Evolutionary conservation across 2,329 filamentous ascomycete genomes (phyloP).

Genomic region (Aotearoamyces nothofagi): DNA sequence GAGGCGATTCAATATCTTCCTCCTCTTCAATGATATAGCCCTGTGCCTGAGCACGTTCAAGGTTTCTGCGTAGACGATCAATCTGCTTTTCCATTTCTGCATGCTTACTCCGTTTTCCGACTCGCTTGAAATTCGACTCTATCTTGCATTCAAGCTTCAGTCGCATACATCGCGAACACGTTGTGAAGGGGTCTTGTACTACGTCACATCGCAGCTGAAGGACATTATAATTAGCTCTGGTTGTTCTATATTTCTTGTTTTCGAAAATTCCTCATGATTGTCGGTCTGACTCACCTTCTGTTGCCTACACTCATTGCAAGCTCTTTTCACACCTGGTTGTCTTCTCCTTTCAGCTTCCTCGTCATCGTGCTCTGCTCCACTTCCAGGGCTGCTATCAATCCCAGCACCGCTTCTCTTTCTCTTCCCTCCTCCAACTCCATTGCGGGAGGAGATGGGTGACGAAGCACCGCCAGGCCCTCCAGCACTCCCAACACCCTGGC

Average conservation of each 20-base stretch:
- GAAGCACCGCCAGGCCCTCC: background rate
- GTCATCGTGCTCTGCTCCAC: conserved; percentile 37
- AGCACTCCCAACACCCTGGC: background rate
- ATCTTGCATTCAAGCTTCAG: conserved; percentile 75
- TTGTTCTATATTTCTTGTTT: conserved; percentile 3
- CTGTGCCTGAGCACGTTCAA: conserved; percentile 42
- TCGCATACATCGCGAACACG: conserved; percentile 64
- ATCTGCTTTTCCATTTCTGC: conserved; percentile 80
- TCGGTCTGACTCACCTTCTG: conserved; percentile 53
- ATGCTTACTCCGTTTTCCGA: conserved; percentile 70
- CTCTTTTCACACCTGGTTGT: conserved; percentile 58
- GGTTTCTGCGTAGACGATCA: conserved; percentile 46
- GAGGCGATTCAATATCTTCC: conserved; percentile 41
- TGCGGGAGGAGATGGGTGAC: conserved; percentile 7
- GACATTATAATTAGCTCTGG: background rate
- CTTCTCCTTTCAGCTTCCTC: conserved; percentile 43
- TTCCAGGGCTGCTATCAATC: conserved; percentile 46
- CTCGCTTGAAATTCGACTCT: conserved; percentile 74
- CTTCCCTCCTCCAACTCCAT: conserved; percentile 24
- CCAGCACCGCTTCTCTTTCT: conserved; percentile 39
- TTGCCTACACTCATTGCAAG: conserved; percentile 74
- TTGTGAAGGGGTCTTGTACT: conserved; percentile 63
- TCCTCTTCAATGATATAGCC: conserved; percentile 39
- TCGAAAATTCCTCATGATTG: conserved; percentile 1
- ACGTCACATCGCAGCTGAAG: conserved; percentile 68